These are phyloP conservation scores for Aureobasidium sp. DNA, from an alignment of 2,329 filamentous ascomycete species.

Conservation along the genomic window DNA sequence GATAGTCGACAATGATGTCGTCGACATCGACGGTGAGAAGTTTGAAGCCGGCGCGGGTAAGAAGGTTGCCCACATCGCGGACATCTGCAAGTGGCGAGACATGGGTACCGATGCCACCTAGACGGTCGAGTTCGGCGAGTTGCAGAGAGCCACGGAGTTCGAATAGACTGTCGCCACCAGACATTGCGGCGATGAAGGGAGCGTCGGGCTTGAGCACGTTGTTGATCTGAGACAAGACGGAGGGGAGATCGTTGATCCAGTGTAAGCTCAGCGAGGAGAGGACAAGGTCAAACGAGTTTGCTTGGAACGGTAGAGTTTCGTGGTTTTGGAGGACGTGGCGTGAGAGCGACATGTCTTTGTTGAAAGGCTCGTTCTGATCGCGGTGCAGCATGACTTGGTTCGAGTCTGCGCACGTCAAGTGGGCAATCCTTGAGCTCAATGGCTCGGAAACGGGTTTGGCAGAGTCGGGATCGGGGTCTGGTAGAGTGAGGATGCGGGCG, in stretches of 20 bases:
- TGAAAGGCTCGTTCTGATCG: slow-evolving; percentile 68
- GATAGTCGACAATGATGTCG: slow-evolving; percentile 93
- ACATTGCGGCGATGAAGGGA: slow-evolving; percentile 92
- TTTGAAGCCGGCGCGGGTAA: slow-evolving; percentile 85
- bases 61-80: slow-evolving; percentile 77
- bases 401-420: slow-evolving; percentile 74
- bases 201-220: slow-evolving; percentile 79
- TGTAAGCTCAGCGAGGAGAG: slow-evolving; percentile 85
- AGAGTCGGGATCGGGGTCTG: slow-evolving; percentile 58
- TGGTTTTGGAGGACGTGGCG: slow-evolving; percentile 68
- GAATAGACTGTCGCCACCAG: slow-evolving; percentile 88
- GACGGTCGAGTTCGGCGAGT: slow-evolving; percentile 80
- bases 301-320: slow-evolving; percentile 67
- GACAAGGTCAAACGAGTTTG: slow-evolving; percentile 78
- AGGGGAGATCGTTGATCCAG: slow-evolving; percentile 96
- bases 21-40: slow-evolving; percentile 95
- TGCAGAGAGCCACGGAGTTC: slow-evolving; percentile 91
- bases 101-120: slow-evolving; percentile 85
- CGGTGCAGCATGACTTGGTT: slow-evolving; percentile 72
- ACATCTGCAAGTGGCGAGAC: slow-evolving; percentile 90
- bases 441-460: slow-evolving; percentile 56
- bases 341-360: slow-evolving; percentile 62
- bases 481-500: slow-evolving; percentile 63
- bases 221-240: slow-evolving; percentile 77
- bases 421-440: slow-evolving; percentile 62